Evolutionary conservation across 2,329 filamentous ascomycete genomes (phyloP), one percentile per base, ranked within the genome.

Genomic region (Aspergillus sp.): DNA sequence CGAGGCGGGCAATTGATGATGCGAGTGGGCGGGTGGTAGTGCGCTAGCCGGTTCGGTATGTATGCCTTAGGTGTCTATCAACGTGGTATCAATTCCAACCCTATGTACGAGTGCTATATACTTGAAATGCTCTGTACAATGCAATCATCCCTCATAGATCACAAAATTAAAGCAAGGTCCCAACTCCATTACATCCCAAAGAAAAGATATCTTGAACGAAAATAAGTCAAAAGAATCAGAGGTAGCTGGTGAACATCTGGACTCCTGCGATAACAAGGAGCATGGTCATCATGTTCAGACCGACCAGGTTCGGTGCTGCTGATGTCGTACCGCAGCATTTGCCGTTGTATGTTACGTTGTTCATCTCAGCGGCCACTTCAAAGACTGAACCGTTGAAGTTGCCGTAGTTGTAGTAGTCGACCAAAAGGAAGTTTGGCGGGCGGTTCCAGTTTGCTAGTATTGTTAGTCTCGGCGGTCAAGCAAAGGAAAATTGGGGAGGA

Each of bases 371-470:
- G 0, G 84, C 85, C 17, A 86, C 84, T 60, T 85, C 77, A 60
- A 94, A 94, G 7, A 93, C 87, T 3, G 85, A 86, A 2, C 88
- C 88, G 3, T 78, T 74, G 71, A 75, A 78, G 32, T 70, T 74
- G 25, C 86, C 86, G 51, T 76, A 74, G 64, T 93, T 89, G 70
- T 93, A 94, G 67, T 88, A 93, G 64, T 94, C 88, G 22, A 93
- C 87, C 46, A 93, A 83, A 44, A 94, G 73, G 60, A 90, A 83
- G 60, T 85, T 91, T 2, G 88, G 89, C 0, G 86, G 76, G 7
- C 80, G 78, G 17, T 75, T 75, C 86, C 86, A 93, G 43, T 56
- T 57, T 3, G 53, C 70, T 72, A 73, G 17, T 30, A 15, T n/a
- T 15, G 19, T 39, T 19, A 39, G 37, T 39, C 3, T 19, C 19